These are phyloP conservation scores for Austroboletus novae-zelandiae DNA, from an alignment of 1,284 basidiomycete species.

Conservation along the genomic window DNA sequence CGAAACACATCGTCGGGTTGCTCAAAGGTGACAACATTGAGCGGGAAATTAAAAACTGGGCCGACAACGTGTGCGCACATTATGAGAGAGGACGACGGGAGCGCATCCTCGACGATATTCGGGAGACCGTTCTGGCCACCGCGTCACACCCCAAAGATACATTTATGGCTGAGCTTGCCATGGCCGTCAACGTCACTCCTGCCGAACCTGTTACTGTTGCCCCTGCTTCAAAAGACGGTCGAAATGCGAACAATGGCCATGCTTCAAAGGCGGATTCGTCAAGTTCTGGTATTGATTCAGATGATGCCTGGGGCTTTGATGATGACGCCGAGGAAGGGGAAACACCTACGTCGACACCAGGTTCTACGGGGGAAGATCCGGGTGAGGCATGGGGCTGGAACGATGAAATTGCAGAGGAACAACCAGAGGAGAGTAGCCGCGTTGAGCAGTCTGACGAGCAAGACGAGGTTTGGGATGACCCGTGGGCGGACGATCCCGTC, in stretches of 20 bases:
- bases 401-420: slow-evolving; percentile 34
- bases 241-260: slow-evolving; percentile 9
- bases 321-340: slow-evolving; percentile 39
- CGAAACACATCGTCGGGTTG: slow-evolving; percentile 46
- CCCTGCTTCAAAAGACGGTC: slow-evolving; percentile 1
- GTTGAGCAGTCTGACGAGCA: slow-evolving; percentile 22
- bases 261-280: slow-evolving; percentile 18
- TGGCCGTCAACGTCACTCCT: background rate
- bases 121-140: slow-evolving; percentile 45
- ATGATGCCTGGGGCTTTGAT: slow-evolving; percentile 58
- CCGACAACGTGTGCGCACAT: slow-evolving; percentile 58
- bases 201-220: background rate
- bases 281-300: slow-evolving; percentile 22
- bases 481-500: slow-evolving; percentile 53
- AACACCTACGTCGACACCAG: slow-evolving; percentile 10
- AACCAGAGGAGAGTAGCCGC: slow-evolving; percentile 1
- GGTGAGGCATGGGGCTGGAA: slow-evolving; percentile 70
- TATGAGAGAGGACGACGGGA: slow-evolving; percentile 71
- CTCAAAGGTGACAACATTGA: slow-evolving; percentile 51
- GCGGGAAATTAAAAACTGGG: slow-evolving; percentile 59
- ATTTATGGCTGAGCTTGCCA: slow-evolving; percentile 37
- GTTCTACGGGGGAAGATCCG: slow-evolving; percentile 30
- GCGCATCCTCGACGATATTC: slow-evolving; percentile 56
- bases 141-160: slow-evolving; percentile 25
- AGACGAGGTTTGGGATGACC: slow-evolving; percentile 52